phyloP scores from a whole-genome alignment of 2,329 filamentous ascomycete genomes.

The Fusarium sp. region DNA sequence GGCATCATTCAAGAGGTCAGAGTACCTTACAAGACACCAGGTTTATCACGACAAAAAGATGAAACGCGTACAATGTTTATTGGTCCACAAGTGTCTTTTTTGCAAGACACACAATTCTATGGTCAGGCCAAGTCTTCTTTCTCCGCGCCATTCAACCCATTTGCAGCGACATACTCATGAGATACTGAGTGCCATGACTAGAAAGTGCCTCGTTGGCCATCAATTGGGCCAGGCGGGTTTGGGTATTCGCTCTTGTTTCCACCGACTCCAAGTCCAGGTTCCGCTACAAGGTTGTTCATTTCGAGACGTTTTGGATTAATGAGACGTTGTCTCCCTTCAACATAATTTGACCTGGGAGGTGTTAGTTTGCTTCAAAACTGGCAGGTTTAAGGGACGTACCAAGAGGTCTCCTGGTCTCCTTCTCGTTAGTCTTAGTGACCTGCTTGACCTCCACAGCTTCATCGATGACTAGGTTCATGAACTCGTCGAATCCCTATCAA shows the following conservation, averaged over 20 bases:
- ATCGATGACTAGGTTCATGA: conserved; percentile 98
- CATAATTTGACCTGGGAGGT: conserved; percentile 77
- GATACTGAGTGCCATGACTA: conserved; percentile 21
- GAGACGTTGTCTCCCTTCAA: conserved; percentile 91
- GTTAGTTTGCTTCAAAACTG: not conserved
- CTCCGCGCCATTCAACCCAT: conserved; percentile 13
- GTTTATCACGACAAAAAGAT: not conserved
- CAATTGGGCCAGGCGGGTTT: conserved; percentile 20
- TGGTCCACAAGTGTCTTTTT: conserved; percentile 16
- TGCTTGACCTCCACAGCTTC: conserved; percentile 93
- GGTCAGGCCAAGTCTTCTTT: conserved; percentile 9
- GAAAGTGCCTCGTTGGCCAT: conserved; percentile 24
- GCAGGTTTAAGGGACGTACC: conserved; percentile 63
- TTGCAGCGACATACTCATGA: conserved; percentile 4
- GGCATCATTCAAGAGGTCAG: not conserved
- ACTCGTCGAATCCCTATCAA: conserved; percentile 93
- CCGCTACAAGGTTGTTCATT: conserved; percentile 28
- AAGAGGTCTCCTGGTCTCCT: conserved; percentile 80
- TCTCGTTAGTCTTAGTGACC: conserved; percentile 78
- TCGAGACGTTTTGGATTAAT: conserved; percentile 71
- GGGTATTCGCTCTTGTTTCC: conserved; percentile 32
- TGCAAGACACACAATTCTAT: conserved; percentile 16
- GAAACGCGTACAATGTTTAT: conserved; percentile 23
- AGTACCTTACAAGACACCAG: not conserved
- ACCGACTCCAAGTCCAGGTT: conserved; percentile 2